These are phyloP conservation scores for Chrysoporthe austroafricana DNA, from an alignment of 2,329 filamentous ascomycete genomes.

Conservation along the genomic window DNA sequence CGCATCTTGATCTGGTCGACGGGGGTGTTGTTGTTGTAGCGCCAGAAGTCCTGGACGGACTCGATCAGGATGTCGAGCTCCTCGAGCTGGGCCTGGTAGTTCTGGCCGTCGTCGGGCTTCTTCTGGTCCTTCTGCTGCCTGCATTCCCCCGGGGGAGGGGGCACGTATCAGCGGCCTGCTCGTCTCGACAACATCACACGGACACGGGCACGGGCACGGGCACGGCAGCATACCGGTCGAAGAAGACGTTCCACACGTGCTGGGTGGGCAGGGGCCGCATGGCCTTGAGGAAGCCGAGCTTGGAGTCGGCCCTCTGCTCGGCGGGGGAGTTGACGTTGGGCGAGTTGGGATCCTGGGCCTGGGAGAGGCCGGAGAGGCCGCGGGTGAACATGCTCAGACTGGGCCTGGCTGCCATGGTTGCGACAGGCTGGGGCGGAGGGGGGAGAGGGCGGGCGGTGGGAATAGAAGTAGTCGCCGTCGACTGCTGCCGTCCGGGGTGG, in stretches of 20 bases:
- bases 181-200: background rate
- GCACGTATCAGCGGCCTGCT: conserved; percentile 9
- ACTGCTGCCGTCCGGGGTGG: background rate
- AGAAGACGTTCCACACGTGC: conserved; percentile 78
- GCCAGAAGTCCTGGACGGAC: conserved; percentile 84
- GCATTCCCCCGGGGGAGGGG: background rate
- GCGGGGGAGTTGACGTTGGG: conserved; percentile 69
- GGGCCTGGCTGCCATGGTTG: conserved; percentile 60
- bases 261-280: conserved; percentile 75
- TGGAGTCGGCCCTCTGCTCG: conserved; percentile 75
- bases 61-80: conserved; percentile 70
- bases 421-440: conserved; percentile 10
- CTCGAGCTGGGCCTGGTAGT: conserved; percentile 61
- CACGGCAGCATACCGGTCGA: conserved; percentile 55
- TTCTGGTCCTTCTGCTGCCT: conserved; percentile 52
- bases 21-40: conserved; percentile 80
- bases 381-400: conserved; percentile 58
- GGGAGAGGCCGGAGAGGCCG: conserved; percentile 64
- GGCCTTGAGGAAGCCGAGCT: conserved; percentile 80
- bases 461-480: conserved; percentile 5
- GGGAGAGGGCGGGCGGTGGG: conserved; percentile 1
- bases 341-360: conserved; percentile 62
- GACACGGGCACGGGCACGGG: conserved; percentile 5
- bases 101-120: conserved; percentile 41
- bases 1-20: conserved; percentile 76